A percentile compares a stretch with the other conserved stretches of the same genome.
Evolutionary conservation across 306 rosid genomes (phyloP).

Genomic region (Sicyos edulis): DNA sequence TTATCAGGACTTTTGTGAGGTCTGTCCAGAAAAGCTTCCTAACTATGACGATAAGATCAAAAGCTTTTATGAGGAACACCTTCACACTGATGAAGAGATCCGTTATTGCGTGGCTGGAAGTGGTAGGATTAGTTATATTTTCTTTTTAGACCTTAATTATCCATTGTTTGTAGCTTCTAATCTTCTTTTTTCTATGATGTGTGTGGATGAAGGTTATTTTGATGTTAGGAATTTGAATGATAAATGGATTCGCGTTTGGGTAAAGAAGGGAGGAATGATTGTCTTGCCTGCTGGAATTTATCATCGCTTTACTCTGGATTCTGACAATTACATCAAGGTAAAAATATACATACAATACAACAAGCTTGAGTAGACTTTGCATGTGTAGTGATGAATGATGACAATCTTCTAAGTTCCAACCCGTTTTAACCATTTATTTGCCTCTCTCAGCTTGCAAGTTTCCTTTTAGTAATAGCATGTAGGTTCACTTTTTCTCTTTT

Average conservation of each 20-base stretch:
- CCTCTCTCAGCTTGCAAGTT: neutral
- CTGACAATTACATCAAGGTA: constrained; percentile 90
- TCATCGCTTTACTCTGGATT: constrained; percentile 92
- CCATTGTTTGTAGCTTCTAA: constrained; percentile 22
- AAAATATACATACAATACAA: neutral
- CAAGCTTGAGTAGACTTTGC: neutral
- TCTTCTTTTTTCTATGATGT: constrained; percentile 9
- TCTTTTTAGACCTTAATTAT: constrained; percentile 10
- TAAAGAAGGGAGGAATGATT: constrained; percentile 94
- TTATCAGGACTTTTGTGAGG: constrained; percentile 81
- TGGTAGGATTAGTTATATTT: constrained; percentile 40
- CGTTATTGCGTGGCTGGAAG: constrained; percentile 86
- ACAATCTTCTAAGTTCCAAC: neutral
- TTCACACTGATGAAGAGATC: constrained; percentile 96
- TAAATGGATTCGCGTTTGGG: constrained; percentile 85
- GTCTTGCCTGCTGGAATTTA: constrained; percentile 96
- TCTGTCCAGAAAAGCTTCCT: constrained; percentile 87
- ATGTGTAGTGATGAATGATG: constrained; percentile 4
- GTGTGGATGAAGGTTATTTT: constrained; percentile 64
- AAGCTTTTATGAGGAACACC: constrained; percentile 81
- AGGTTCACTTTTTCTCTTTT: neutral
- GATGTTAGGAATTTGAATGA: constrained; percentile 85
- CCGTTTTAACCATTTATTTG: neutral
- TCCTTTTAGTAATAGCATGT: neutral
- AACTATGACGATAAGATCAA: constrained; percentile 93